phyloP scores from a whole-genome alignment of 371 early-diverging fungal genomes.

The Rhizomucor pusillus region DNA sequence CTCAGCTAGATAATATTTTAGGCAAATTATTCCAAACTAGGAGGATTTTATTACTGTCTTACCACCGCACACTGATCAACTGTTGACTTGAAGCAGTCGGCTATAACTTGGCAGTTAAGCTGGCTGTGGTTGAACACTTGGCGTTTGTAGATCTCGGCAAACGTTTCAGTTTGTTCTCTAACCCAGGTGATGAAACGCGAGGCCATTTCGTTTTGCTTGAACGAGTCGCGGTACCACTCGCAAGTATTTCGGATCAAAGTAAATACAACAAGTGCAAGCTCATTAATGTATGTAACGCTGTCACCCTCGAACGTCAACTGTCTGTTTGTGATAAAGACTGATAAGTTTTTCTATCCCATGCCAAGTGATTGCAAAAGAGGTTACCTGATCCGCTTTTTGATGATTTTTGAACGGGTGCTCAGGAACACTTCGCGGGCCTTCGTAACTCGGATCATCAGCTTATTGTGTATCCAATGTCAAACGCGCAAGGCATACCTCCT shows the following conservation, averaged over 20 bases:
- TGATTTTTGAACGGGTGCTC: constrained; percentile 69
- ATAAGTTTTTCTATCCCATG: too few relatives aligned
- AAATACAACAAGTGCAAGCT: constrained; percentile 85
- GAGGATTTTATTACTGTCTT: constrained; percentile 13
- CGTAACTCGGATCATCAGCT: not conserved
- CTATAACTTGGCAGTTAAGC: constrained; percentile 75
- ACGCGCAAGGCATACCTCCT: too few relatives aligned
- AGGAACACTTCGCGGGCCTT: constrained; percentile 78
- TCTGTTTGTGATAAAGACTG: constrained; percentile 23
- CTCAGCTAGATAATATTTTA: constrained; percentile 42
- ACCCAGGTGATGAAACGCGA: constrained; percentile 94
- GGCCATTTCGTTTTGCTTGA: constrained; percentile 84
- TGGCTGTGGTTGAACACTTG: constrained; percentile 84
- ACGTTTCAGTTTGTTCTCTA: constrained; percentile 77
- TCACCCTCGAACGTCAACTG: constrained; percentile 88
- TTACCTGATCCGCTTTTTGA: constrained; percentile 73
- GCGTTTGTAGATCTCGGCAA: constrained; percentile 81
- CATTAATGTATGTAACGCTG: constrained; percentile 77
- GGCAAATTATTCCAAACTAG: not conserved
- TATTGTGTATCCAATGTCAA: too few relatives aligned
- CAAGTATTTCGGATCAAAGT: constrained; percentile 88
- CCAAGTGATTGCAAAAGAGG: not conserved
- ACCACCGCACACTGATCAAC: constrained; percentile 73
- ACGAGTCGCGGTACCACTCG: constrained; percentile 90
- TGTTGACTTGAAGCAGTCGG: constrained; percentile 80